These are phyloP conservation scores for Diaporthe citriasiana DNA, from an alignment of 2,329 filamentous ascomycete species.

Conservation along the genomic window DNA sequence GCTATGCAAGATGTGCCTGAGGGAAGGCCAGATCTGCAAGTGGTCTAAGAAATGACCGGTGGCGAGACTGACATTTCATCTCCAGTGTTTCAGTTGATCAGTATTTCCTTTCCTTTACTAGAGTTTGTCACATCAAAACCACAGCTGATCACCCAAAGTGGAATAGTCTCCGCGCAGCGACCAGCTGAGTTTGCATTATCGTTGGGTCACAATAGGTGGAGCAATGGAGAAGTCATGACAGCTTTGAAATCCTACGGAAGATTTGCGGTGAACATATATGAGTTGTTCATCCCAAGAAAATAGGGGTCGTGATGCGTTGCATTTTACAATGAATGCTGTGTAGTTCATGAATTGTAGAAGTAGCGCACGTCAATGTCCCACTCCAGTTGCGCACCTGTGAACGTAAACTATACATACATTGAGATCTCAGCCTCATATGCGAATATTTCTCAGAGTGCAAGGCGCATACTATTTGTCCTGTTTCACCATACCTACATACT, in stretches of 20 bases:
- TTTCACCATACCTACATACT: background rate
- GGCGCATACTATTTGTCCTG: too few relatives aligned
- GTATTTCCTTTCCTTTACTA: background rate
- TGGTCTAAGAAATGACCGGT: background rate
- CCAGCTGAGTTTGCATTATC: slow-evolving; percentile 15
- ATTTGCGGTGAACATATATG: background rate
- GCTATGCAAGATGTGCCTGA: too few relatives aligned
- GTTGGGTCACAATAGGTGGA: slow-evolving; percentile 31
- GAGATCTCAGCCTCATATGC: background rate
- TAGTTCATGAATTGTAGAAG: background rate
- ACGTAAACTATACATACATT: background rate
- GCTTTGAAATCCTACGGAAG: background rate
- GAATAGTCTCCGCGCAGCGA: slow-evolving; percentile 6
- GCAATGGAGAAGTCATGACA: slow-evolving; percentile 2
- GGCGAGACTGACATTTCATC: background rate
- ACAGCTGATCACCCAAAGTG: slow-evolving; percentile 9
- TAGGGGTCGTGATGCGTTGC: too few relatives aligned
- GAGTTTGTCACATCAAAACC: background rate
- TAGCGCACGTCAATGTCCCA: background rate
- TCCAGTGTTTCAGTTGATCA: slow-evolving; percentile 19
- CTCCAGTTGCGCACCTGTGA: background rate
- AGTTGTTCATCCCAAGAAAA: background rate
- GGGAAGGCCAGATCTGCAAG: background rate
- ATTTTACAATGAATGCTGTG: too few relatives aligned
- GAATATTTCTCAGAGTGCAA: background rate